These are phyloP conservation scores for Ulota crispa DNA, from an alignment of 225 moss, liverwort and hornwort species.

Conservation along the genomic window DNA sequence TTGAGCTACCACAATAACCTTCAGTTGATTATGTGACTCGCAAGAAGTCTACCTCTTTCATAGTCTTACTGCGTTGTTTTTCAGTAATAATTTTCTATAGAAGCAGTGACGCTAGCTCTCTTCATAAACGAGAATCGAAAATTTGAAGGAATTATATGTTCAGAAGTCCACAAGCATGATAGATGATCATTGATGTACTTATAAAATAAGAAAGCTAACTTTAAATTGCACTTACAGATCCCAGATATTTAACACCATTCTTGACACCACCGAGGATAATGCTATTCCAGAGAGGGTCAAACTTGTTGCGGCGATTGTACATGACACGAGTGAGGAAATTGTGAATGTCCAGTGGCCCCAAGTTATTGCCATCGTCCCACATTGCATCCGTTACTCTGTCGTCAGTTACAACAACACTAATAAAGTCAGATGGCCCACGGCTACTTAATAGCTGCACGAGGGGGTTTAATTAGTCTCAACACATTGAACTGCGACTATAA, in stretches of 20 bases:
- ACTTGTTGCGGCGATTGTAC: conserved; percentile 93
- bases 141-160: background rate
- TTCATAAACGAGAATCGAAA: background rate
- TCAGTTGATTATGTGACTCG: background rate
- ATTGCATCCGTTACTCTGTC: conserved; percentile 78
- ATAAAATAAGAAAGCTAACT: background rate
- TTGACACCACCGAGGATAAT: conserved; percentile 88
- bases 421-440: background rate
- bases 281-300: conserved; percentile 92
- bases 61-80: background rate
- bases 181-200: background rate
- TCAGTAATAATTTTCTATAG: background rate
- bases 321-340: conserved; percentile 84
- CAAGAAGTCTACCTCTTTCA: background rate
- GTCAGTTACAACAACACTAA: background rate
- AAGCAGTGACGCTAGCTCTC: background rate
- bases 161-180: background rate
- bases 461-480: background rate
- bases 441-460: background rate
- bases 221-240: conserved; percentile 53
- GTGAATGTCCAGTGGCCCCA: conserved; percentile 85
- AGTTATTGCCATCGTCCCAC: conserved; percentile 93
- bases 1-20: background rate
- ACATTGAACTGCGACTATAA: background rate
- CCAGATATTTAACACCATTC: conserved; percentile 77